Conservation (phyloP, 352 stramenopile species). For the Phytophthora chlamydospora region DNA sequence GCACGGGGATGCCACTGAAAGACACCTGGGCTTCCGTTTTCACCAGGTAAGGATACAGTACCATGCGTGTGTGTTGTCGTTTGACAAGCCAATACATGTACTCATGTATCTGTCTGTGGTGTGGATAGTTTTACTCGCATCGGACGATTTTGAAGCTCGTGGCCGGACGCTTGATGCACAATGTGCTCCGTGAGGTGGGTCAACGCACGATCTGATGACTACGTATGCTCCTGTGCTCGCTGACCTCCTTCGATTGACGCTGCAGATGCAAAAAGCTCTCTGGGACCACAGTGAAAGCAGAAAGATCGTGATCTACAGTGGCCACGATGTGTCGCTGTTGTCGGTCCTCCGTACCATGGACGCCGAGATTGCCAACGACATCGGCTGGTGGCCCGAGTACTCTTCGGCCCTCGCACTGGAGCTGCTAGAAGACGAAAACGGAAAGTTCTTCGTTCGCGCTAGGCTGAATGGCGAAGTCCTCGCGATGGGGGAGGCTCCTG, state of each 20-base stretch:
- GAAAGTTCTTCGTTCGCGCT: constrained; percentile 63
- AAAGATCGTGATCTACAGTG: constrained; percentile 79
- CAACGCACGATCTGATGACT: neutral
- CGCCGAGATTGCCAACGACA: constrained; percentile 48
- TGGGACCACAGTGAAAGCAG: constrained; percentile 45
- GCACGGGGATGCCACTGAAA: constrained; percentile 39
- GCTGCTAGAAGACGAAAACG: constrained; percentile 62
- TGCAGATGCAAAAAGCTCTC: constrained; percentile 52
- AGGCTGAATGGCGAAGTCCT: constrained; percentile 58
- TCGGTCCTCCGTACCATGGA: constrained; percentile 74
- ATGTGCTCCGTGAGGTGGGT: constrained; percentile 55
- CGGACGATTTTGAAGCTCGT: constrained; percentile 69
- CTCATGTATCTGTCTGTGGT: constrained; percentile 10
- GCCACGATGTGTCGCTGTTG: constrained; percentile 82
- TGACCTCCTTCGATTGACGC: neutral
- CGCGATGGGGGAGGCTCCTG: constrained; percentile 20
- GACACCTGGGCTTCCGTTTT: constrained; percentile 78
- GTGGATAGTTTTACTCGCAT: constrained; percentile 75
- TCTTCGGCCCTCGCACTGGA: constrained; percentile 70
- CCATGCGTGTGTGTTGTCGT: neutral
- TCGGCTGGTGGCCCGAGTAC: constrained; percentile 77
- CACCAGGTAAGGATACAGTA: constrained; percentile 47
- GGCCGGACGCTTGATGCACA: constrained; percentile 62
- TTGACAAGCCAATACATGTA: neutral
- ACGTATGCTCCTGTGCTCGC: neutral